Conservation (phyloP, 371 early-diverging fungal species). For the Rhizopus arrhizus region DNA sequence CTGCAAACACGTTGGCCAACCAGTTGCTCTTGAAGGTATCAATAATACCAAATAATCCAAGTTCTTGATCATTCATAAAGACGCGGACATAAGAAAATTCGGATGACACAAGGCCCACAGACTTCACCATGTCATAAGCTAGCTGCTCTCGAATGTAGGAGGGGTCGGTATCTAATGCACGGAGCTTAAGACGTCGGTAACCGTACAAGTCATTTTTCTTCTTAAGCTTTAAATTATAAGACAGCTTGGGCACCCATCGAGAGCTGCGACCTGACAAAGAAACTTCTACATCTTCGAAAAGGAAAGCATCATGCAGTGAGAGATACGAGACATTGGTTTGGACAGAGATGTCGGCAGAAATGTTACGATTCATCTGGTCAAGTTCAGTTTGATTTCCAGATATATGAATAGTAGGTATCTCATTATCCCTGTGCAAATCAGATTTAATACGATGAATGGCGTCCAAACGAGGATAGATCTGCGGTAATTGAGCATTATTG, state of each 20-base stretch:
- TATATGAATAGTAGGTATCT: conserved; percentile 31
- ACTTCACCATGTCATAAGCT: conserved; percentile 30
- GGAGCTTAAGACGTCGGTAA: conserved; percentile 36
- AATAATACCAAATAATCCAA: conserved; percentile 43
- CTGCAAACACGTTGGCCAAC: conserved; percentile 39
- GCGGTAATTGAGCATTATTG: conserved; percentile 11
- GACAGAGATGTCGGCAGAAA: conserved; percentile 10
- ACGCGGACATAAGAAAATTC: conserved; percentile 35
- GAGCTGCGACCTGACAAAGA: conserved; percentile 37
- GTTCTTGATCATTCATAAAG: conserved; percentile 38
- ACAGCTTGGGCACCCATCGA: conserved; percentile 27
- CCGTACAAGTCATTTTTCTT: conserved; percentile 28
- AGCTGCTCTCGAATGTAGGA: conserved; percentile 44
- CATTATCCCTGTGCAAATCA: conserved; percentile 25
- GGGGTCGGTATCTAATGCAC: conserved; percentile 36
- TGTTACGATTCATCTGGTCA: conserved; percentile 11
- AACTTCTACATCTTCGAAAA: conserved; percentile 17
- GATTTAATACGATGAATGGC: conserved; percentile 23
- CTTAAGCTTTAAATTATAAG: conserved; percentile 29
- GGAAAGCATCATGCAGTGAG: conserved; percentile 10
- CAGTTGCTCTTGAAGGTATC: conserved; percentile 42
- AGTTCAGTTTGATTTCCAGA: conserved; percentile 15
- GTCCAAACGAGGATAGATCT: conserved; percentile 13
- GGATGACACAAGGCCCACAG: conserved; percentile 30
- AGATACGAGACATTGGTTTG: conserved; percentile 23